Evolutionary conservation across 345 rosid genomes (phyloP).

Genomic region (Erucastrum elatum): DNA sequence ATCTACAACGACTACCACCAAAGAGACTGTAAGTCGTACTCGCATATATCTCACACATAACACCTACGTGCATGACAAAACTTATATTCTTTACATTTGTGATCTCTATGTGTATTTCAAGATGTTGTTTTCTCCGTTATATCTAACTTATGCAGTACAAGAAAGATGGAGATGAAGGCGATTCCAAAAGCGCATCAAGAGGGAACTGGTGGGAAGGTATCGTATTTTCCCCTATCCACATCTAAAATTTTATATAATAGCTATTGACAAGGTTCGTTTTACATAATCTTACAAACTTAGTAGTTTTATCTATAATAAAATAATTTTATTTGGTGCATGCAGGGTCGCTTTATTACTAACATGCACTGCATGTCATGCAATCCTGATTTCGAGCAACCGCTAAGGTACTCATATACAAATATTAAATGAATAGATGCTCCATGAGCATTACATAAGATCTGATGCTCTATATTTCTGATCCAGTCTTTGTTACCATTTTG

Average conservation of each 20-base stretch:
- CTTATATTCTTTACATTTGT: slow-evolving; percentile 9
- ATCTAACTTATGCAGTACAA: slow-evolving; percentile 46
- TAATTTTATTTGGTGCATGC: slow-evolving; percentile 11
- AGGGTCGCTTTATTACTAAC: slow-evolving; percentile 65
- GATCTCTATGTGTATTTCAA: not conserved
- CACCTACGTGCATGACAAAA: slow-evolving; percentile 10
- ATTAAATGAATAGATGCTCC: not conserved
- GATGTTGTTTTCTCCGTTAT: not conserved
- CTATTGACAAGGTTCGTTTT: slow-evolving; percentile 10
- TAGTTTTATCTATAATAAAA: not conserved
- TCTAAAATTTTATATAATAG: not conserved
- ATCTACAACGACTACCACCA: slow-evolving; percentile 43
- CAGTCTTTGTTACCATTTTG: slow-evolving; percentile 12
- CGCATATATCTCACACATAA: slow-evolving; percentile 10
- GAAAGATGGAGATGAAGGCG: slow-evolving; percentile 58
- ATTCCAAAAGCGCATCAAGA: slow-evolving; percentile 67
- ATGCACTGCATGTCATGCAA: not conserved
- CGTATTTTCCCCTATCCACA: not conserved
- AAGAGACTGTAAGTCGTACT: slow-evolving; percentile 48
- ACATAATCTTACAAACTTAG: slow-evolving; percentile 2
- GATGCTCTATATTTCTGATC: not conserved
- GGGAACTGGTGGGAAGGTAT: slow-evolving; percentile 99
- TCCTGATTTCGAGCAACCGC: slow-evolving; percentile 6
- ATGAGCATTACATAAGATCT: not conserved
- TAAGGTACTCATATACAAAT: slow-evolving; percentile 7